These are phyloP conservation scores for Meyerozyma smithsonii DNA, from an alignment of 1,139 yeast genomes.

Conservation along the genomic window DNA sequence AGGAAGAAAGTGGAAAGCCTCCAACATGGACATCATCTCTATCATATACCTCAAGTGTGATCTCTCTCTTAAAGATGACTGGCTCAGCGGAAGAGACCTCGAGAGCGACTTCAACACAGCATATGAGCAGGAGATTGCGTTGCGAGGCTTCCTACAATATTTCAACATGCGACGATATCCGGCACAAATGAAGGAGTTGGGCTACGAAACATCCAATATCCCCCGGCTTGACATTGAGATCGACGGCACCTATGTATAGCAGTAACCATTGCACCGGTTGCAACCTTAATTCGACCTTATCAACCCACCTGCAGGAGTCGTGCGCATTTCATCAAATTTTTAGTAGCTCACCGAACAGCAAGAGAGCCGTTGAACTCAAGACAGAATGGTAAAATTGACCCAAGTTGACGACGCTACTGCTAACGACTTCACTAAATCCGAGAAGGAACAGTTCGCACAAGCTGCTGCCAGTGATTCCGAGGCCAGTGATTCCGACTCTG, in stretches of 20 bases:
- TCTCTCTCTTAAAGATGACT: constrained; percentile 71
- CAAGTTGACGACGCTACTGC: constrained; percentile 59
- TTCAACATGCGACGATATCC: constrained; percentile 64
- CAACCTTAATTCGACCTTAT: not conserved
- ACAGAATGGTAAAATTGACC: constrained; percentile 66
- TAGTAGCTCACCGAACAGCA: constrained; percentile 2
- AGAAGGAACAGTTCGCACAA: constrained; percentile 7
- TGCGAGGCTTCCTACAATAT: constrained; percentile 74
- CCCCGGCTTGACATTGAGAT: constrained; percentile 6
- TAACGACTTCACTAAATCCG: constrained; percentile 27
- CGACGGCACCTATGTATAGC: not conserved
- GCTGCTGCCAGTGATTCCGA: constrained; percentile 19
- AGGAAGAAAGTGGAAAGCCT: constrained; percentile 91
- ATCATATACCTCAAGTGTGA: constrained; percentile 76
- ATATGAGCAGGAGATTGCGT: constrained; percentile 80
- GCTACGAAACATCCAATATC: constrained; percentile 39
- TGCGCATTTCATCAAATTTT: constrained; percentile 2
- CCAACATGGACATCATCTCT: constrained; percentile 90
- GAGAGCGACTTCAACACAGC: constrained; percentile 74
- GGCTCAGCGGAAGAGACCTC: constrained; percentile 85
- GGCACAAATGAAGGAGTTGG: constrained; percentile 47
- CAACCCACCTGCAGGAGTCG: constrained; percentile 1
- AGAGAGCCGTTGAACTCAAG: not conserved
- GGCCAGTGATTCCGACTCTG: constrained; percentile 52
- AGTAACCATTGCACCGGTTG: not conserved